Base-by-base conservation (phyloP, 2,329 filamentous ascomycete genomes). In the Cryphonectria carpinicola region DNA sequence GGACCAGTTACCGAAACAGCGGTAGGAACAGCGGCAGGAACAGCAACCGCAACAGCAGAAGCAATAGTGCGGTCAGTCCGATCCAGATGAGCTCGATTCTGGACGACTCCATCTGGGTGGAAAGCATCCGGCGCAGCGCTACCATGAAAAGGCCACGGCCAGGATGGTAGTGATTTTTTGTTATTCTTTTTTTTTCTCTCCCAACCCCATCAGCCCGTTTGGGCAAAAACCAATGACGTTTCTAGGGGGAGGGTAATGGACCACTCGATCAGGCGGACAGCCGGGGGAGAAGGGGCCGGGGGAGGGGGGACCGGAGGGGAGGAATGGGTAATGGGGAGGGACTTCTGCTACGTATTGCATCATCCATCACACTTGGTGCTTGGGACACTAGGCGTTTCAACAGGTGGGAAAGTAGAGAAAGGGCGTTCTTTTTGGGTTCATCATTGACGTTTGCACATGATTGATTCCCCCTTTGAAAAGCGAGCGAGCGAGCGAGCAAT, bases 91-190 rank as follows among this genome's bases (percentile, higher is more conserved):
- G 95, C 79, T 90, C 94, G 75, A 92, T 96, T 78, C 86, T 98
- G 68, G 93, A 96, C 77, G 93, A 95, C 77, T 96, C 93, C 25
- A 91, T 93, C 22, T 98, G 95, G 95, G 93, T 95, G 66, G 93
- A 97, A 82, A 97, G 93, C 84, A 94, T 98, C 74, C 87, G 94
- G 74, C 88, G 94, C 73, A 97, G 94, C 82, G 94, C 96, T 75
- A 97, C 94, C 67, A 87, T 87, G 67, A 82, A 83, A 66, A 83
- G 81, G 74, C 74, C 58, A 66, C 70, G 65, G 28, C 63, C 69
- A 14, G 60, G 60, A 17, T 72, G 71, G 71, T 72, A 74, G 74
- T 74, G 13, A 32, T 32, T 32, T 32, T 32, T 32, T 32, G 4
- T 32, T 32, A 28, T 32, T 61, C 6, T 46, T 19, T 46, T 5